Percentiles rank a stretch among this genome's conserved stretches.
Evolutionary conservation across 148 eudicot species (phyloP).

Genomic region (Nepenthes gracilis): DNA sequence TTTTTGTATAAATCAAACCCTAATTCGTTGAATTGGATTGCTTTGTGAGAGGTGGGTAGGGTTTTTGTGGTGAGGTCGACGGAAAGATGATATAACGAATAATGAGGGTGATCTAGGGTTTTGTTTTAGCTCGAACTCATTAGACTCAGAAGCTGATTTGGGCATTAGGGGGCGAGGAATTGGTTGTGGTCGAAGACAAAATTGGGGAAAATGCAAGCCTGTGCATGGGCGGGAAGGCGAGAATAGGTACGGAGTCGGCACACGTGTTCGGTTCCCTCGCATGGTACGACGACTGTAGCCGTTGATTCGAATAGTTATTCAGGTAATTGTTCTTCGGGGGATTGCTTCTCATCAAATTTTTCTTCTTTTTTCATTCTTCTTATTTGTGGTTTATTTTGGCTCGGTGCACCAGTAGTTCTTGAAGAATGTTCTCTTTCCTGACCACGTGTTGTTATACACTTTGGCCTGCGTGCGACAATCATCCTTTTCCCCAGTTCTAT

Average conservation of each 20-base stretch:
- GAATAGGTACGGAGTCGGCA: conserved; percentile 11
- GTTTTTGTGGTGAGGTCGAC: neutral
- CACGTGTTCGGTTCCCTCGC: conserved; percentile 13
- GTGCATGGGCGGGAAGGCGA: conserved; percentile 16
- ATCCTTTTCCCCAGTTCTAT: too few species aligned
- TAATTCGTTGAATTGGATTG: conserved; percentile 5
- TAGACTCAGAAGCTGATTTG: neutral
- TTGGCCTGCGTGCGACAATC: too few species aligned
- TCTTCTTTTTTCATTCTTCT: neutral
- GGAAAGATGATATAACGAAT: too few species aligned
- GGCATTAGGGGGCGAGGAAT: conserved; percentile 1
- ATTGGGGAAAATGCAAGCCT: conserved; percentile 16
- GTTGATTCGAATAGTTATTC: conserved; percentile 5
- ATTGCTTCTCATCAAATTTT: neutral
- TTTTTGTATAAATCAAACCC: conserved; percentile 5
- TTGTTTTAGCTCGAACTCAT: neutral
- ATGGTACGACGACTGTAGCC: conserved; percentile 10
- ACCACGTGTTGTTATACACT: too few species aligned
- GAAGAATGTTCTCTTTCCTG: neutral
- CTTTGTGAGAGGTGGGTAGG: neutral
- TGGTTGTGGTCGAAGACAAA: conserved; percentile 11
- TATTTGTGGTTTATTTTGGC: neutral
- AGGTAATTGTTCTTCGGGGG: conserved; percentile 9
- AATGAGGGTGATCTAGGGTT: neutral
- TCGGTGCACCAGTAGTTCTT: neutral